Evolutionary conservation across 352 stramenopile genomes (phyloP), one percentile per base, ranked within the genome.

Genomic region (Pythium diclinum): DNA sequence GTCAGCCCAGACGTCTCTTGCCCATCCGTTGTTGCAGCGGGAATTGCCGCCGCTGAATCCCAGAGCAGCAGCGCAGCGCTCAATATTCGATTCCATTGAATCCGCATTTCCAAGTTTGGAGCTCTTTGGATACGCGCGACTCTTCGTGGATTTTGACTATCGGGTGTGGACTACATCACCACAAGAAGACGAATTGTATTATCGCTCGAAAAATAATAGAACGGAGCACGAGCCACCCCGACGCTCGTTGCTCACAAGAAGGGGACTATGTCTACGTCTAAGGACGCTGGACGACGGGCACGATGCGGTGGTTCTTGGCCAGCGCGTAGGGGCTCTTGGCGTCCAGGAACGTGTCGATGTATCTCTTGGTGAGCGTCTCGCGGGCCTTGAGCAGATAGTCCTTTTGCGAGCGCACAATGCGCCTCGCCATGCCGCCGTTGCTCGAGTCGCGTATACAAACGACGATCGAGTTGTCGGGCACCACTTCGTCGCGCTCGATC

Each of bases 381-480:
- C 82, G 85, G 1, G 77, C 81, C 55, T 79, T 76, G 25, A 81
- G 59, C 14, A 88, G 48, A 34, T 88, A 93, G 47, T 92, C 81
- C 55, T 91, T 88, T 56, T 91, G 85, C 36, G 54, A 30, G 3
- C 83, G 77, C 55, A 74, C 61, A 6, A 95, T 63, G 23, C 87
- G 85, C 14, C 60, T 69, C 21, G 55, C 51, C 3, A 61, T 47
- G 3, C 75, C 75, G 17, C 75, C 76, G 14, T 25, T 1, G 42
- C 3, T 19, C 14, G 59, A 61, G 25, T 77, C 72, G 59, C 77
- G 67, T n/a, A 89, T 76, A 23, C 70, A 81, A 51, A 93, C 83
- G 21, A 95, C 67, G 36, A 95, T 79, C 1, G 81, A 79, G 65
- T 90, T 88, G 74, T 94, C 84, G 0, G 79, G 71, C 10, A 95